Percentiles rank a stretch among this genome's conserved stretches.
Evolutionary conservation across 148 eudicot species (phyloP).

Genomic region (Chenopodium quinoa): DNA sequence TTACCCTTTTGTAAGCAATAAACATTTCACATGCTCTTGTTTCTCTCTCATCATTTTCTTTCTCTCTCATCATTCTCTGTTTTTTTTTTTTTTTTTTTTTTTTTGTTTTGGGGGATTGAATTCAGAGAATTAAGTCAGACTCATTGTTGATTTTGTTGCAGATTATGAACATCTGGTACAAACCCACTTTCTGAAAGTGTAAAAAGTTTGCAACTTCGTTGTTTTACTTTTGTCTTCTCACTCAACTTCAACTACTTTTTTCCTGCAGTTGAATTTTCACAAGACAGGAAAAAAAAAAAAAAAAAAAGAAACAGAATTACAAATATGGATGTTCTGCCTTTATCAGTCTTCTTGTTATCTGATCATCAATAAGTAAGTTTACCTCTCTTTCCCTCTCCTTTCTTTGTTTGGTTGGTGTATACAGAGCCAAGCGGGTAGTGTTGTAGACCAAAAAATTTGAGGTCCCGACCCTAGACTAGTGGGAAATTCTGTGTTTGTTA

Average conservation of each 20-base stretch:
- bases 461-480: no score
- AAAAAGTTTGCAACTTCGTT: conserved; percentile 13
- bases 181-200: conserved; percentile 16
- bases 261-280: background rate
- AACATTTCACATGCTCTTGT: conserved; percentile 2
- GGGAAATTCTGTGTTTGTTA: conserved; percentile 1
- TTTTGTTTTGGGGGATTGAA: conserved; percentile 2
- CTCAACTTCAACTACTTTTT: conserved; percentile 4
- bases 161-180: conserved; percentile 15
- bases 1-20: conserved; percentile 3
- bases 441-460: background rate
- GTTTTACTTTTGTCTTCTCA: conserved; percentile 1
- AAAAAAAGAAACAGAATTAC: background rate
- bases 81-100: background rate
- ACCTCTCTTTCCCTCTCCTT: background rate
- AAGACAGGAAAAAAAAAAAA: background rate
- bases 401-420: background rate
- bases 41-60: background rate
- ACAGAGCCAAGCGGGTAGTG: background rate
- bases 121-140: conserved; percentile 22
- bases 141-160: background rate
- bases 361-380: conserved; percentile 10
- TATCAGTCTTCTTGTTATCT: background rate
- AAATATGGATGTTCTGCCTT: conserved; percentile 5
- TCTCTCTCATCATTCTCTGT: background rate